Base-by-base conservation (phyloP, 1,139 yeast species). In the Zhuliangozyma blackwelliae region DNA sequence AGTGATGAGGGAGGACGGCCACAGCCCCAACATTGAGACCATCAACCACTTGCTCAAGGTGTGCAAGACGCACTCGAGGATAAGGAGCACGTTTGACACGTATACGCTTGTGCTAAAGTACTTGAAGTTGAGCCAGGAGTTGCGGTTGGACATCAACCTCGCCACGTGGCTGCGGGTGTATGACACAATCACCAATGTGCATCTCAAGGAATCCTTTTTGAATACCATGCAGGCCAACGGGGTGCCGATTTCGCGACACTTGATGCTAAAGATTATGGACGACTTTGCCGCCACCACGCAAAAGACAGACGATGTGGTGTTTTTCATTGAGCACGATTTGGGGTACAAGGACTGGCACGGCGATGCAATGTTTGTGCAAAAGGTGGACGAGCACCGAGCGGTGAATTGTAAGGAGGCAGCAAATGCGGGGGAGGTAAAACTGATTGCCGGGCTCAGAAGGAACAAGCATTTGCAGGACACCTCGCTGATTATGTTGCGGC, bases 1-100 rank as follows among this genome's bases (percentile, higher is more conserved):
- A 28, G 70, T 65, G 28, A 68, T 70, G 75, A 57, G 61, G 28
- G 57, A 63, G 38, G 75, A 70, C 37, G 72, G 72, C 3, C 68
- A 66, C 37, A 41, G 42, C n/a, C 68, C 70, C 10, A 62, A 68
- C 41, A 55, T 62, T 21, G 69, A 64, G 29, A 70, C 75, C 34
- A 64, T 69, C 38, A 69, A 69, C 45, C 51, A 55, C 34, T 52
- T 70, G 30, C 48, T 70, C 27, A 60, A 61, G 36, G 46, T 63
- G 12, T 54, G 65, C 33, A 48, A 51, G 32, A 51, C 54, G n/a
- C 73, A 68, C 38, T 51, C 68, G 2, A 51, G 52, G 12, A 61
- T 66, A 13, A 46, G 74, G 23, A 58, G 68, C 5, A 49, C 51
- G 7, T 49, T 67, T 10, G 65, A 59, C 43, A 62, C 69, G 2